These are phyloP conservation scores for Polymyxa betae DNA, from an alignment of 208 protist species.

Conservation along the genomic window DNA sequence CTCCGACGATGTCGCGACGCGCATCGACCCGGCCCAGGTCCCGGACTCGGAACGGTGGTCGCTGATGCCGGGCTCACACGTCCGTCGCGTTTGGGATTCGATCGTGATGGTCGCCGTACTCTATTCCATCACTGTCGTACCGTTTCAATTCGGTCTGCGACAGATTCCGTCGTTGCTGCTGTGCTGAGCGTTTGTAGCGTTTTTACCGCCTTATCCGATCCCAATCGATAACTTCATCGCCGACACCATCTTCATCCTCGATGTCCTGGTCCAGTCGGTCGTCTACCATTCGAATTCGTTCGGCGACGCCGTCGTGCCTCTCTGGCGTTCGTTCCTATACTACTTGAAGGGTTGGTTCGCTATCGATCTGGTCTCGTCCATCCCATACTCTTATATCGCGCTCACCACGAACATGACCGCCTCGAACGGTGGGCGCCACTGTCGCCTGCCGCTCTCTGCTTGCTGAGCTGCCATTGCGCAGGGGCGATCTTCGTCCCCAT, in stretches of 20 bases:
- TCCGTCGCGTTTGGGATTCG: neutral
- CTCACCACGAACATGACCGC: neutral
- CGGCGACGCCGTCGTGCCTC: neutral
- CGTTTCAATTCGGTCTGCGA: slow-evolving; percentile 23
- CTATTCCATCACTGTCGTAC: slow-evolving; percentile 17
- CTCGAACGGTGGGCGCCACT: neutral
- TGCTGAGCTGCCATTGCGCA: too few relatives aligned
- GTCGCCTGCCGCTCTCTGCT: too few relatives aligned
- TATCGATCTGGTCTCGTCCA: neutral
- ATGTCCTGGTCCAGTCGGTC: neutral
- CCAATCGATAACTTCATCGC: slow-evolving; percentile 29
- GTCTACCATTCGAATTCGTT: neutral
- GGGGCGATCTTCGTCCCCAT: neutral
- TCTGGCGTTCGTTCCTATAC: neutral
- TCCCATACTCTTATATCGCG: slow-evolving; percentile 27
- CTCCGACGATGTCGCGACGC: neutral
- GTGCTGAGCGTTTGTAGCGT: too few relatives aligned
- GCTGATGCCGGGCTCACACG: neutral
- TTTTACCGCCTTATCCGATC: neutral
- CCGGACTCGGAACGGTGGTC: neutral
- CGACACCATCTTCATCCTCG: slow-evolving; percentile 2
- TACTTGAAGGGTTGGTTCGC: slow-evolving; percentile 42
- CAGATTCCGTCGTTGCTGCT: too few relatives aligned
- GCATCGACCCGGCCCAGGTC: neutral
- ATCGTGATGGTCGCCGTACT: slow-evolving; percentile 37